Evolutionary conservation across 2,329 filamentous ascomycete genomes (phyloP).

Genomic region (Cladosporium cucumerinum): DNA sequence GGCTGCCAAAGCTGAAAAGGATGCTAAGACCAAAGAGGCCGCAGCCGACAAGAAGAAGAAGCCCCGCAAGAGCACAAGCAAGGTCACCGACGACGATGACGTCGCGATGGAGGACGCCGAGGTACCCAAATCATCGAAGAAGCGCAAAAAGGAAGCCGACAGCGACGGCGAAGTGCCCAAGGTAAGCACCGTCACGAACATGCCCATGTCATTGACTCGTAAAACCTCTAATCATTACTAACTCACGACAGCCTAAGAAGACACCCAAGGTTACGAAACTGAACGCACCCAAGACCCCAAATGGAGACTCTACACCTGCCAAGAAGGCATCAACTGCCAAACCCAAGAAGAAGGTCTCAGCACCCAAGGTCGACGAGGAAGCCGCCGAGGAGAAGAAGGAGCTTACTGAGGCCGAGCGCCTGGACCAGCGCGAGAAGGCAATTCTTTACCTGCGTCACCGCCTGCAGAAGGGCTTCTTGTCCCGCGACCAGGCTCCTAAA

Average conservation of each 20-base stretch:
- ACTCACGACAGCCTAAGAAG: slow-evolving; percentile 44
- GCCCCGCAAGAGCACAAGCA: slow-evolving; percentile 27
- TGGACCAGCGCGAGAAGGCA: slow-evolving; percentile 58
- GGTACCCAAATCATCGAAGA: slow-evolving; percentile 62
- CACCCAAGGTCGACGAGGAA: slow-evolving; percentile 49
- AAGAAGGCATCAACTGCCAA: slow-evolving; percentile 46
- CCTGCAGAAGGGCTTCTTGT: slow-evolving; percentile 89
- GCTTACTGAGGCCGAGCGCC: slow-evolving; percentile 53
- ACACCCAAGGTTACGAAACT: slow-evolving; percentile 49
- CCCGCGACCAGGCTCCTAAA: slow-evolving; percentile 78
- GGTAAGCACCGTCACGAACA: slow-evolving; percentile 32
- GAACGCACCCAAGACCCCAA: slow-evolving; percentile 43
- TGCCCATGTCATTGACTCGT: background rate
- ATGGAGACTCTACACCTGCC: slow-evolving; percentile 33
- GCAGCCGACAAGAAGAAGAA: slow-evolving; percentile 49
- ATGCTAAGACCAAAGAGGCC: slow-evolving; percentile 46
- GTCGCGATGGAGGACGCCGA: slow-evolving; percentile 62
- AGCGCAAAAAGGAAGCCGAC: slow-evolving; percentile 72
- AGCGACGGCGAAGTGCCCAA: slow-evolving; percentile 69
- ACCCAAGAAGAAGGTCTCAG: slow-evolving; percentile 55
- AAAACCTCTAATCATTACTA: slow-evolving; percentile 21
- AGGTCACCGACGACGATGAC: slow-evolving; percentile 35
- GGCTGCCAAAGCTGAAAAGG: slow-evolving; percentile 42
- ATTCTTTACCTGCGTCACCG: slow-evolving; percentile 94
- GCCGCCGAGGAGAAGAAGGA: slow-evolving; percentile 58